Evolutionary conservation across 805 yeast genomes (phyloP).

Genomic region (Sugiyamaella americana): DNA sequence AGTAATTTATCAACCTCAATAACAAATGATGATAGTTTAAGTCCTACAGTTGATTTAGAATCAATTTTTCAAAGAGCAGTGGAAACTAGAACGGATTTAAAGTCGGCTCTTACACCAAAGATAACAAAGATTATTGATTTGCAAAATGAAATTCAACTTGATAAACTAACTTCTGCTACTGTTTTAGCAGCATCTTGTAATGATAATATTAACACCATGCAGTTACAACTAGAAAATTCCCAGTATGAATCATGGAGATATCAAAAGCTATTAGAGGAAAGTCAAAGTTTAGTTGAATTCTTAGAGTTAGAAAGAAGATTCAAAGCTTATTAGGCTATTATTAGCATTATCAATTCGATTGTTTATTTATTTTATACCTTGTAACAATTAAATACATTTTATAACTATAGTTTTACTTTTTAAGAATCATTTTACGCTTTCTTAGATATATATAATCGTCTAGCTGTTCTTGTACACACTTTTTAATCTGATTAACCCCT

Average conservation of each 20-base stretch:
- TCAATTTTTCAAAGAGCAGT: background rate
- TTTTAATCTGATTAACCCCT: conserved; percentile 15
- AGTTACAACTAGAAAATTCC: conserved; percentile 1
- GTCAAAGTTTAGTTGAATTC: conserved; percentile 16
- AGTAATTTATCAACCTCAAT: background rate
- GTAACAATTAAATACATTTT: too few relatives aligned
- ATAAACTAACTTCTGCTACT: background rate
- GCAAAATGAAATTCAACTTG: background rate
- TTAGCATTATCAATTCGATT: background rate
- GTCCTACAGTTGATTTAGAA: background rate
- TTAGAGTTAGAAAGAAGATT: conserved; percentile 19
- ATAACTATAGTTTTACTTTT: too few relatives aligned
- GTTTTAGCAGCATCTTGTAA: background rate
- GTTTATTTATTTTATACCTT: too few relatives aligned
- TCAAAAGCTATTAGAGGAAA: conserved; percentile 12
- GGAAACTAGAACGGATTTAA: background rate
- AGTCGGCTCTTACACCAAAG: background rate
- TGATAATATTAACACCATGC: conserved; percentile 1
- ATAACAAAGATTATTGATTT: background rate
- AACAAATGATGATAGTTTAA: background rate
- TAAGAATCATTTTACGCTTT: conserved; percentile 14
- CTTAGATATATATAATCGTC: conserved; percentile 24
- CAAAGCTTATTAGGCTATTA: conserved; percentile 5
- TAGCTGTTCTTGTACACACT: conserved; percentile 18
- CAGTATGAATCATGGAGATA: background rate